Evolutionary conservation across 768 basidiomycete species (phyloP), one percentile per base, ranked within the genome.

Genomic region (Fistulinella prunicolor): DNA sequence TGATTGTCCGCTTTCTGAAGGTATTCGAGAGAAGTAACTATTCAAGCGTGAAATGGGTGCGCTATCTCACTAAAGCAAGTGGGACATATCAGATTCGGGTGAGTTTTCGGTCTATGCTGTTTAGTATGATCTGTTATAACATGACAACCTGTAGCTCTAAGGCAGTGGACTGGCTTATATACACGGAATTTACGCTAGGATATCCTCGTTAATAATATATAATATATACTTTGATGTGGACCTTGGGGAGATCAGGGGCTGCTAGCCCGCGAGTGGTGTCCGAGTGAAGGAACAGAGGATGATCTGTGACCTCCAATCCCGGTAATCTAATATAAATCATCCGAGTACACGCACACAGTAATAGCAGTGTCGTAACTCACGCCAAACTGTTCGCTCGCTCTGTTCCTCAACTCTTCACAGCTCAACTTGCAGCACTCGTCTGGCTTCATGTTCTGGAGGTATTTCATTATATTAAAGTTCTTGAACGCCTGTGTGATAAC

Each of bases 11-110:
- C 44, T 99, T 97, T 78, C 71, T 99, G 62, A 98, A 97, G 67
- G 95, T 99, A 16, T 98, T 97, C 57, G 96, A 98, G 75, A 96
- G 92, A 78, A 82, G 79, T 65, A 90, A 83, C 55, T 98, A 98
- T 63, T 84, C 93, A 54, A 94, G 91, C 56, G 83, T 96, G 50
- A 95, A 95, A 67, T 95, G 94, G 94, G 94, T 95, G 34, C 75
- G 94, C 45, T 96, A 95, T 63, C 79, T 96, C 47, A 93, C 93
- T 20, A 95, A 94, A 70, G 91, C 93, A 6, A 94, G 85, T 60
- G 94, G 95, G 40, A 75, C 83, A 4, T 98, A 98, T 71, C 94
- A 97, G 71, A 84, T 98, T 54, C 73, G 94, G 74, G 94, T 95
- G 65, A 70, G 92, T 78, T 23, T 32, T 36, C 28, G 34, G 14